Conservation (phyloP, 1,284 basidiomycete species). For the Naganishia albida region DNA sequence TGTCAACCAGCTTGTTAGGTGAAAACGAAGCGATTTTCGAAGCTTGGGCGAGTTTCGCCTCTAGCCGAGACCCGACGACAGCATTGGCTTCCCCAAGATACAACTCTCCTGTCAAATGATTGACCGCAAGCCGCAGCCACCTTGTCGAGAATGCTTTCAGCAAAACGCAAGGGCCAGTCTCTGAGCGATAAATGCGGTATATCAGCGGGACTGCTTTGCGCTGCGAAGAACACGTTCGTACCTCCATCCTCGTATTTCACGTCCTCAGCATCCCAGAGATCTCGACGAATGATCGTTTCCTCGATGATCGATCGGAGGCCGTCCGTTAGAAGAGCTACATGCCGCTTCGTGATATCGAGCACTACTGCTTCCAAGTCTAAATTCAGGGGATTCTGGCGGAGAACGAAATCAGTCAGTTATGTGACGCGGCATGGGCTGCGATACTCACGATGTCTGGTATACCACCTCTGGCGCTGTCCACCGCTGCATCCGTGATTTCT, state of each 20-base stretch:
- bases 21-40: constrained; percentile 19
- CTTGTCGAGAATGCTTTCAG: constrained; percentile 22
- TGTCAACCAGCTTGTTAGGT: constrained; percentile 14
- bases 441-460: constrained; percentile 25
- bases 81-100: constrained; percentile 17
- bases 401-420: neutral
- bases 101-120: constrained; percentile 14
- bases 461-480: neutral
- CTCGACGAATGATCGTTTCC: constrained; percentile 8
- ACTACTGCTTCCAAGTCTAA: constrained; percentile 25
- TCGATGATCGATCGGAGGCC: constrained; percentile 7
- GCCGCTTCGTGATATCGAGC: constrained; percentile 23
- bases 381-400: constrained; percentile 9
- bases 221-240: neutral
- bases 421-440: neutral
- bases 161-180: constrained; percentile 11
- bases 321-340: constrained; percentile 4
- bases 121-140: constrained; percentile 17
- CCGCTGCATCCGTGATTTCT: constrained; percentile 7
- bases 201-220: neutral
- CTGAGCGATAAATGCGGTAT: neutral
- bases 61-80: constrained; percentile 17
- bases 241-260: constrained; percentile 19
- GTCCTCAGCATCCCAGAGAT: constrained; percentile 13
- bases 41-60: constrained; percentile 18